These are phyloP conservation scores for Stagonosporopsis chrysanthemi DNA, from an alignment of 2,329 filamentous ascomycete genomes.

Conservation along the genomic window DNA sequence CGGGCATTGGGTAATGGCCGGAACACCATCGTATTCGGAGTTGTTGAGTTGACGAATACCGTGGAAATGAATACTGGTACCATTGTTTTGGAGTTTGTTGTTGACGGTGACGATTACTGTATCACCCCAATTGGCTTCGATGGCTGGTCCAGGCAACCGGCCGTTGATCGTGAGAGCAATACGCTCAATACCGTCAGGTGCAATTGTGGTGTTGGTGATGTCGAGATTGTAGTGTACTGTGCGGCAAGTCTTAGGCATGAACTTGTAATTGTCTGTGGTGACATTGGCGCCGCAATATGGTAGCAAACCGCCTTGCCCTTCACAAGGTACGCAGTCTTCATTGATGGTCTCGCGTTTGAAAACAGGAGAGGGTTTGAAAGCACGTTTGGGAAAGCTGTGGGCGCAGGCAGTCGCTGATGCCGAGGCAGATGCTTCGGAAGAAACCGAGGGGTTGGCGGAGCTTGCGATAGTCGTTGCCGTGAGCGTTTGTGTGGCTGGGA, in stretches of 20 bases:
- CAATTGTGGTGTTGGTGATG: conserved; percentile 10
- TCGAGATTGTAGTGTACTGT: conserved; percentile 44
- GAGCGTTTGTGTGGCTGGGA: conserved; percentile 1
- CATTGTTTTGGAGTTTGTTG: conserved; percentile 50
- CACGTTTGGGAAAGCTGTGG: conserved; percentile 11
- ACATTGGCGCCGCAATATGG: conserved; percentile 47
- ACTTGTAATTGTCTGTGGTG: conserved; percentile 47
- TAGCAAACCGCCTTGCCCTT: conserved; percentile 42
- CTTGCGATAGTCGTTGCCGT: conserved; percentile 17
- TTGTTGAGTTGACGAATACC: conserved; percentile 60
- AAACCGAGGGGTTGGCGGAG: conserved; percentile 13
- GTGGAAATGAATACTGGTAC: conserved; percentile 60
- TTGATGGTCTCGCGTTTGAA: conserved; percentile 16
- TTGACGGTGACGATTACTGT: conserved; percentile 45
- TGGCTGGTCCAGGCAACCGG: conserved; percentile 74
- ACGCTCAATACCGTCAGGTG: conserved; percentile 73
- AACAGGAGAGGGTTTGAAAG: not conserved
- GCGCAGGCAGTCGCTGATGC: conserved; percentile 20
- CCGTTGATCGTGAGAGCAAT: conserved; percentile 80
- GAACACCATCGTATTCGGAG: conserved; percentile 76
- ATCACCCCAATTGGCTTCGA: conserved; percentile 66
- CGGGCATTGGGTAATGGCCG: conserved; percentile 70
- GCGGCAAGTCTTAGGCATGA: conserved; percentile 49
- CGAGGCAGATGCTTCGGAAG: conserved; percentile 17
- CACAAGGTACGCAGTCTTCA: conserved; percentile 32